Evolutionary conservation across 345 rosid species (phyloP).

Genomic region (Hibiscus trionum): DNA sequence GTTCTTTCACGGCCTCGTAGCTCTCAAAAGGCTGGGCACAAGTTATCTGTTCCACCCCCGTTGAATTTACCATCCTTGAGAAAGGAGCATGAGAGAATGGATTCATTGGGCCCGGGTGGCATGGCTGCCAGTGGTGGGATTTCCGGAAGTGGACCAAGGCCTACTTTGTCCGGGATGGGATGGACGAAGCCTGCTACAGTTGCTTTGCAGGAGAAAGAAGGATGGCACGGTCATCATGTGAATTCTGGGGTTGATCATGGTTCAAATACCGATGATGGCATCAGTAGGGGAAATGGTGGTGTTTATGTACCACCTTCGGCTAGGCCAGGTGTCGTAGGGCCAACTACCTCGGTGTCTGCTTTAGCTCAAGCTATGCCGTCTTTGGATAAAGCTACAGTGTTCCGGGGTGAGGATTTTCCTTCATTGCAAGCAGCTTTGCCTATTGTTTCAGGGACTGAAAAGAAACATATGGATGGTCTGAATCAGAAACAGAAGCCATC

Average conservation of each 20-base stretch:
- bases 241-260: constrained; percentile 31
- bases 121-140: constrained; percentile 60
- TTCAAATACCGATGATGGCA: constrained; percentile 34
- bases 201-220: constrained; percentile 54
- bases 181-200: constrained; percentile 76
- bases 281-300: constrained; percentile 33
- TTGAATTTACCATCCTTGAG: constrained; percentile 89
- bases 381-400: constrained; percentile 52
- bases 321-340: constrained; percentile 28
- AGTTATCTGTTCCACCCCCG: constrained; percentile 99
- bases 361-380: constrained; percentile 18
- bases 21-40: constrained; percentile 82
- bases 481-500: constrained; percentile 62
- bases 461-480: constrained; percentile 68
- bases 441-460: constrained; percentile 36
- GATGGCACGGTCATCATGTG: constrained; percentile 17
- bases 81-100: constrained; percentile 84
- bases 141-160: constrained; percentile 62
- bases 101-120: constrained; percentile 55
- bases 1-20: constrained; percentile 91
- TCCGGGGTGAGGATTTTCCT: constrained; percentile 96
- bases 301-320: constrained; percentile 45
- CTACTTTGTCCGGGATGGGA: constrained; percentile 74
- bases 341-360: constrained; percentile 24
- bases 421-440: constrained; percentile 75